These are phyloP conservation scores for Russula foetens DNA, from an alignment of 768 basidiomycete genomes.

Conservation along the genomic window DNA sequence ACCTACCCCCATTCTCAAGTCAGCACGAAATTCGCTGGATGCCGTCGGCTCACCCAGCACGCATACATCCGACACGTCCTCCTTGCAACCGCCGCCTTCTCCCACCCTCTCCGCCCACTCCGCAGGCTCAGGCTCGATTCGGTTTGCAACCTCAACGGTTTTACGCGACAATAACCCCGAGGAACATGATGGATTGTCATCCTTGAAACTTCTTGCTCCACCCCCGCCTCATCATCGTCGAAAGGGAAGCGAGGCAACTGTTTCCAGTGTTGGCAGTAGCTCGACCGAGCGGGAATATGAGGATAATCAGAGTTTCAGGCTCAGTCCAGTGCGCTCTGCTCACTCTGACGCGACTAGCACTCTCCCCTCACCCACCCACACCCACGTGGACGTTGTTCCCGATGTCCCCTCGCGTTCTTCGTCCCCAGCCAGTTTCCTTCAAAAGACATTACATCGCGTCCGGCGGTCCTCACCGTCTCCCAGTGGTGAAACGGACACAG, in stretches of 20 bases:
- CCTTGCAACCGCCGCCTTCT: constrained; percentile 50
- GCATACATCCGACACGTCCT: constrained; percentile 32
- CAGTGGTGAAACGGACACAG: constrained; percentile 12
- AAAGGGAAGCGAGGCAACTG: constrained; percentile 51
- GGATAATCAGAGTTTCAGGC: constrained; percentile 12
- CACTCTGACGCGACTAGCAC: constrained; percentile 30
- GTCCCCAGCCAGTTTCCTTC: constrained; percentile 20
- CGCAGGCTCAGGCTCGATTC: constrained; percentile 52
- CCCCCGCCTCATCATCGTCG: constrained; percentile 36
- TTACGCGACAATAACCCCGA: constrained; percentile 67
- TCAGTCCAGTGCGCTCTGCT: constrained; percentile 19
- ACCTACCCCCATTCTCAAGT: constrained; percentile 13
- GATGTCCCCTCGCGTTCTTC: constrained; percentile 22
- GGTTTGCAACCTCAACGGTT: constrained; percentile 47
- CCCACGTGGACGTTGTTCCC: constrained; percentile 34
- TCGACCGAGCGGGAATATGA: constrained; percentile 31
- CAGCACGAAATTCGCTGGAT: constrained; percentile 27
- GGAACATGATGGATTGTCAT: constrained; percentile 42
- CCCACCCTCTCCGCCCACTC: constrained; percentile 57
- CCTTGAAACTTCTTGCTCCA: constrained; percentile 42
- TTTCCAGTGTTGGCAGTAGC: constrained; percentile 41
- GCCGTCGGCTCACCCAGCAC: constrained; percentile 25
- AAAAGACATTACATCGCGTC: constrained; percentile 6
- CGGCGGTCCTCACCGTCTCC: constrained; percentile 16
- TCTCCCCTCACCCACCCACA: constrained; percentile 31